Percentiles rank a stretch among this genome's conserved stretches.
Conservation (phyloP, 345 rosid species). For the Euphorbia pulcherrima region DNA sequence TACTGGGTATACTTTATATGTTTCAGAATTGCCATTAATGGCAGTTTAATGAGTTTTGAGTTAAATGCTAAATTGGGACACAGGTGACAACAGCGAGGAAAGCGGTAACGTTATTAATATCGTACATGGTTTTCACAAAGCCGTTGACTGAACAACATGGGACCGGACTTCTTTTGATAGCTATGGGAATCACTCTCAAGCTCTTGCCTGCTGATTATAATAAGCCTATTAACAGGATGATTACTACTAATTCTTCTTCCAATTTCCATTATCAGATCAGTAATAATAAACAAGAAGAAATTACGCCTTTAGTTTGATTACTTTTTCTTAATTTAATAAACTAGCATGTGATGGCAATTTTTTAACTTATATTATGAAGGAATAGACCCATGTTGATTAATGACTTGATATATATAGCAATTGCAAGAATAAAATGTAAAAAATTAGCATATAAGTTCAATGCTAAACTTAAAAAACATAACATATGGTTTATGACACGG, state of each 20-base stretch:
- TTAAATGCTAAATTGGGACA: not conserved
- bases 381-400: no score
- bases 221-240: slow-evolving; percentile 13
- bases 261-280: no score
- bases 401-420: no score
- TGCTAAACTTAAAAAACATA: no score
- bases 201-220: slow-evolving; percentile 33
- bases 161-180: slow-evolving; percentile 63
- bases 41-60: no score
- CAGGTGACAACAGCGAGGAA: slow-evolving; percentile 85
- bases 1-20: no score
- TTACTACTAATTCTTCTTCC: slow-evolving; percentile 7
- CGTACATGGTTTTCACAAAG: slow-evolving; percentile 82
- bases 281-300: slow-evolving; percentile 24
- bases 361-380: no score
- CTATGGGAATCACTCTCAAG: slow-evolving; percentile 75
- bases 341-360: no score
- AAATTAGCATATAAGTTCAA: no score
- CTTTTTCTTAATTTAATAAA: not conserved
- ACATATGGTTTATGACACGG: no score
- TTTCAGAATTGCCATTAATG: no score
- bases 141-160: slow-evolving; percentile 82
- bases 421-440: no score
- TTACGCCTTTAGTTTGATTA: slow-evolving; percentile 33
- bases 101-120: slow-evolving; percentile 65